Evolutionary conservation across 106 monocot species (phyloP), one percentile per base, ranked within the genome.

Genomic region (Apostasia shenzhenica): DNA sequence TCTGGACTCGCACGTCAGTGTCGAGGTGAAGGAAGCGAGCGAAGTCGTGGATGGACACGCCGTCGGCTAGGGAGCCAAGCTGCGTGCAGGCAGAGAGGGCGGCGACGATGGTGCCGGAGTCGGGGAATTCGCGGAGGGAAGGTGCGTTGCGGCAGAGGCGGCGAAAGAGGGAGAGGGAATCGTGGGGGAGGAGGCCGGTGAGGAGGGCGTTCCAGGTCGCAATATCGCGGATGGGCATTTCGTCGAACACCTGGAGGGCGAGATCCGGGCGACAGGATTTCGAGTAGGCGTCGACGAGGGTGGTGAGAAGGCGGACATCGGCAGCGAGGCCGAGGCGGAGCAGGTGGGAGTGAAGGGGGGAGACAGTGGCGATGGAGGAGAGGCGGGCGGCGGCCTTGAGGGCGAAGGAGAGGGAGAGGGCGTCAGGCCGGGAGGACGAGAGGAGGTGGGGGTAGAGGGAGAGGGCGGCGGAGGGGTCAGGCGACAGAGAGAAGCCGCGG

Each of bases 151-250:
- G 7, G n/a, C 54, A 14, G 48, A 94, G 64, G 51, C 72, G 64
- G 26, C 45, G 68, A 63, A 95, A 95, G 48, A 86, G 67, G 41
- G 58, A 54, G 14, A 95, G 57, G 1, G 91, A 86, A 8, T 88
- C 80, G 49, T 76, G 75, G n/a, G 95, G 73, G 4, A 86, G 79
- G 41, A 95, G 75, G 55, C 85, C 86, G 8, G 75, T 38, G 39
- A 91, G 79, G 42, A 95, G 77, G 14, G 88, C 82, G 71, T 95
- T 95, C 91, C 88, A 95, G 6, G 94, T 79, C 41, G 94, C 77
- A 48, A 95, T 78, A 70, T 91, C 94, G 13, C 80, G 73, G 0
- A 48, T 0, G 5, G 77, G 59, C 85, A 95, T 95, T 82, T 95
- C 94, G 40, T 88, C 84, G 75, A 95, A 91, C 76, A 82, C 73